phyloP scores from a whole-genome alignment of 140 eudicot species.

The Eryngium alpinum region DNA sequence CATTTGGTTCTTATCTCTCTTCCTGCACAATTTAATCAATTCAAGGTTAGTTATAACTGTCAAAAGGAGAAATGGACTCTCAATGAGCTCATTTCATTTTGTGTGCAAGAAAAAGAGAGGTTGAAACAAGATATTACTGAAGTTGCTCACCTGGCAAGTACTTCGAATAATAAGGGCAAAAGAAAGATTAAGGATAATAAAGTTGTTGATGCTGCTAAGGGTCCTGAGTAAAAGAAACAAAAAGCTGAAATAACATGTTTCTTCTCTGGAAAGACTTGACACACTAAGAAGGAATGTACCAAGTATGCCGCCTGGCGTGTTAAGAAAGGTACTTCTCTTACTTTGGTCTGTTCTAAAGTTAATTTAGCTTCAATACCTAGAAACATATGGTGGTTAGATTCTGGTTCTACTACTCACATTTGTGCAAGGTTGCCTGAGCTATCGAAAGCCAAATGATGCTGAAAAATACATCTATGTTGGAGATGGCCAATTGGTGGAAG shows the following conservation, averaged over 20 bases:
- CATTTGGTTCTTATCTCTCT: not conserved
- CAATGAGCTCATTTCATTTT: constrained; percentile 7
- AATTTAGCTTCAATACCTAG: too few relatives aligned
- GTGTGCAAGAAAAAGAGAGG: not conserved
- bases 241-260: constrained; percentile 3
- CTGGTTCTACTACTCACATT: not conserved
- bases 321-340: not conserved
- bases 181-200: not conserved
- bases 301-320: not conserved
- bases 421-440: not conserved
- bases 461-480: not conserved
- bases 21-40: constrained; percentile 2
- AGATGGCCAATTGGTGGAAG: not conserved
- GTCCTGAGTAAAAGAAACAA: not conserved
- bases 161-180: not conserved
- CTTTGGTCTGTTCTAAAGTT: not conserved
- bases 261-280: not conserved
- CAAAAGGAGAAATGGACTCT: constrained; percentile 9
- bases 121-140: not conserved
- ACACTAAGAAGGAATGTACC: constrained; percentile 1
- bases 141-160: not conserved
- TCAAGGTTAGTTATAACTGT: constrained; percentile 8
- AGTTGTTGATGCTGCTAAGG: not conserved
- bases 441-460: too few relatives aligned
- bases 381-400: too few relatives aligned